phyloP scores from a whole-genome alignment of 495 filamentous ascomycete species.

The Penicillium robsamsonii region DNA sequence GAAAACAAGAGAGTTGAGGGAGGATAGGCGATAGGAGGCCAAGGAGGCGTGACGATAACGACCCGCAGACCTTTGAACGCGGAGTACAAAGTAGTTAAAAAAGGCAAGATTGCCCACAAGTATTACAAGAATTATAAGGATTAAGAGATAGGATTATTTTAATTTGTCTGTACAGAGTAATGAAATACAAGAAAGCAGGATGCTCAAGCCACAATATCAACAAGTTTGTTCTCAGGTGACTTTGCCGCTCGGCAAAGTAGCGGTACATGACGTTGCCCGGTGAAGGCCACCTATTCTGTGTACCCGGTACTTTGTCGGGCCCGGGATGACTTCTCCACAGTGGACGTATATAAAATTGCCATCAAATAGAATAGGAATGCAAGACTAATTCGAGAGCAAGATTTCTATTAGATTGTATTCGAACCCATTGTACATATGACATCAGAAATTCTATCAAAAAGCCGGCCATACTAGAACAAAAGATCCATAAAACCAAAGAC shows the following conservation, averaged over 20 bases:
- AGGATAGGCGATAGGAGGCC: slow-evolving; percentile 22
- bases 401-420: slow-evolving; percentile 4
- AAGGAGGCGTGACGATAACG: slow-evolving; percentile 25
- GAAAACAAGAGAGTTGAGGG: slow-evolving; percentile 9
- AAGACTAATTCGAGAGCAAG: background rate
- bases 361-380: background rate
- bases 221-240: slow-evolving; percentile 24
- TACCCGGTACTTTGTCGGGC: slow-evolving; percentile 15
- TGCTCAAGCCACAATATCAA: background rate
- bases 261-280: slow-evolving; percentile 24
- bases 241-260: slow-evolving; percentile 27
- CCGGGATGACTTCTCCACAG: background rate
- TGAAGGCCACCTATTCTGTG: background rate
- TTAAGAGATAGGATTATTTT: background rate
- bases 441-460: slow-evolving; percentile 23
- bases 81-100: slow-evolving; percentile 4
- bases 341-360: background rate
- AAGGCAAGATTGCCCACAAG: background rate
- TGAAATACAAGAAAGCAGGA: slow-evolving; percentile 7
- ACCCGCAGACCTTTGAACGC: slow-evolving; percentile 17
- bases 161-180: background rate
- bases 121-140: background rate
- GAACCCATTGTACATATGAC: slow-evolving; percentile 19
- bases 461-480: slow-evolving; percentile 8
- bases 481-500: background rate